These are phyloP conservation scores for Gyrodon lividus DNA, from an alignment of 768 basidiomycete species.

Conservation along the genomic window DNA sequence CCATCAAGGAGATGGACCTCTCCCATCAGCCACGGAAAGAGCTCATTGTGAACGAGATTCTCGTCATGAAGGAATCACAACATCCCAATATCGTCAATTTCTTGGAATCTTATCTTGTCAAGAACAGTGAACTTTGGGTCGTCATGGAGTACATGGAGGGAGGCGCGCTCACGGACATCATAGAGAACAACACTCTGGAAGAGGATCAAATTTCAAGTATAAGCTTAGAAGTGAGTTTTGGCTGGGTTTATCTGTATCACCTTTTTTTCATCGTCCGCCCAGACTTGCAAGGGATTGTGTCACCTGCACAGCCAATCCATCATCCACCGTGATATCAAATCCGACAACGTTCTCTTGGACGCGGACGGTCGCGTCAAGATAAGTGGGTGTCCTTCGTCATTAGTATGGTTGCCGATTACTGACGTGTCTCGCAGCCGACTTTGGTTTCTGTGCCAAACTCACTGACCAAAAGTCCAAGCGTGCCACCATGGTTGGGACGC, in stretches of 20 bases:
- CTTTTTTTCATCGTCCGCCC: constrained; percentile 3
- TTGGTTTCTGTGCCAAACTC: constrained; percentile 94
- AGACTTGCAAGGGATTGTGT: constrained; percentile 95
- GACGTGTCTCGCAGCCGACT: constrained; percentile 68
- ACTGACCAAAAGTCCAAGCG: constrained; percentile 97
- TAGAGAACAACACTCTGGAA: constrained; percentile 93
- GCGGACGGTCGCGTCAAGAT: constrained; percentile 94
- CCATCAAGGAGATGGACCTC: constrained; percentile 98
- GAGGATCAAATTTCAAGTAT: constrained; percentile 96
- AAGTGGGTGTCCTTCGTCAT: constrained; percentile 54
- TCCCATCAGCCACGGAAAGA: constrained; percentile 95
- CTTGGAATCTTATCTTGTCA: constrained; percentile 86
- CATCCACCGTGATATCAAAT: constrained; percentile 97
- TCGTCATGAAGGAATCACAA: constrained; percentile 98
- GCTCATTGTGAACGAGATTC: constrained; percentile 94
- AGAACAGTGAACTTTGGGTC: constrained; percentile 90
- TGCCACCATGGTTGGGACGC: constrained; percentile 97
- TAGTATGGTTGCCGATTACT: not conserved
- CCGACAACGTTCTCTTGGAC: constrained; percentile 93
- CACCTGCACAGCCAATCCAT: constrained; percentile 93
- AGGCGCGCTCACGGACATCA: constrained; percentile 94
- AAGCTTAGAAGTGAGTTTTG: constrained; percentile 72
- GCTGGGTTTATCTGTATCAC: not conserved
- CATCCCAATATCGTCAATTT: constrained; percentile 98
- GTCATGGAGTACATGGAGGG: constrained; percentile 99